These are phyloP conservation scores for Polyporus tsugae DNA, from an alignment of 1,284 basidiomycete genomes.

Conservation along the genomic window DNA sequence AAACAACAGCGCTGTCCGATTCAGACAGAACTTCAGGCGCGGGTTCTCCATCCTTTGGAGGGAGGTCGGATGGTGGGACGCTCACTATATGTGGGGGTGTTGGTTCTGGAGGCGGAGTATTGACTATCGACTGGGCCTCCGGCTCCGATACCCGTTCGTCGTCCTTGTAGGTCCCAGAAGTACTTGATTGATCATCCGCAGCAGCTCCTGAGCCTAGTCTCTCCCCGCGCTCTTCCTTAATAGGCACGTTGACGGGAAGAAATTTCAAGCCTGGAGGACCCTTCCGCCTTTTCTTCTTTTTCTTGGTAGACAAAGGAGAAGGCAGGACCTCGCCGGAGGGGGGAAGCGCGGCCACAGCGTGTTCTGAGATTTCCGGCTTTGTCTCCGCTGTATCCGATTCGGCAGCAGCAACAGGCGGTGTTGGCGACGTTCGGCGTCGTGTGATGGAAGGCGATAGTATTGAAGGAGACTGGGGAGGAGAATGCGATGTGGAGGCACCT, in stretches of 20 bases:
- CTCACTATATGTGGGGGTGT: background rate
- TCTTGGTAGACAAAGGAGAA: conserved; percentile 19
- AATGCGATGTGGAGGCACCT: background rate
- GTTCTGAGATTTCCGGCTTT: background rate
- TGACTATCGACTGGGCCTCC: background rate
- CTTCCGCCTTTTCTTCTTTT: conserved; percentile 21
- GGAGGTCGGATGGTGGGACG: background rate
- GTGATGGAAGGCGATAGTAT: conserved; percentile 18
- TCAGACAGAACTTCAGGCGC: background rate
- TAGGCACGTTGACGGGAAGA: conserved; percentile 15
- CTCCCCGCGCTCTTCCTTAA: background rate
- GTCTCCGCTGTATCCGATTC: background rate
- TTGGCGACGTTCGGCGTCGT: conserved; percentile 1
- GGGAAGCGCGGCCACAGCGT: background rate
- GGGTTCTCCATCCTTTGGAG: background rate
- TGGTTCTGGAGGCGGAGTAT: background rate
- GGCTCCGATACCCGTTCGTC: background rate
- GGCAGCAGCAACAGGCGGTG: background rate
- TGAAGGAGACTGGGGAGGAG: conserved; percentile 4
- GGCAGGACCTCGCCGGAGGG: conserved; percentile 14
- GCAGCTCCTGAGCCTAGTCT: too few relatives aligned
- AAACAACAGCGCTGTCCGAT: background rate
- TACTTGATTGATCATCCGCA: background rate
- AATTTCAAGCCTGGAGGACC: conserved; percentile 26
- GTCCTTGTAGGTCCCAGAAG: background rate